Percentiles rank a stretch among this genome's conserved stretches.
These are phyloP conservation scores for Podila verticillata DNA, from an alignment of 192 early-diverging fungal species.

Conservation along the genomic window DNA sequence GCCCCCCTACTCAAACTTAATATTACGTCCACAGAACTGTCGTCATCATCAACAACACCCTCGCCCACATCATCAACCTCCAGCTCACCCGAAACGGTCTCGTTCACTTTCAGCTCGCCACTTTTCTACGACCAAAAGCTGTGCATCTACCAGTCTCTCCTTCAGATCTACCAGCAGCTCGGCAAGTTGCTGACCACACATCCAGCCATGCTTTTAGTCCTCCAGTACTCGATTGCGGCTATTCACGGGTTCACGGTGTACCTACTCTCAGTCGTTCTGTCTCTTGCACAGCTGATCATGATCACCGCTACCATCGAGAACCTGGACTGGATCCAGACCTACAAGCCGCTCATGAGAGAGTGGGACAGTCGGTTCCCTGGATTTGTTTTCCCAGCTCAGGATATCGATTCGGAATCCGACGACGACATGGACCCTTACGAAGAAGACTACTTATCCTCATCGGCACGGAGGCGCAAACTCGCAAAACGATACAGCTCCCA, in stretches of 20 bases:
- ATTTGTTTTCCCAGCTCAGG: conserved; percentile 44
- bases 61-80: conserved; percentile 21
- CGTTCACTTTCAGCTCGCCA: conserved; percentile 36
- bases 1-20: too few species aligned
- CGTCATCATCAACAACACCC: conserved; percentile 4
- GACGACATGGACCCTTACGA: not conserved
- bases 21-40: not conserved
- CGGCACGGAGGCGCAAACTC: not conserved
- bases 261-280: conserved; percentile 32
- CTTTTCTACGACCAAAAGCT: conserved; percentile 48
- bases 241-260: conserved; percentile 34
- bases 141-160: conserved; percentile 29
- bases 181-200: conserved; percentile 11
- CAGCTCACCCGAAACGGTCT: conserved; percentile 10
- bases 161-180: conserved; percentile 15
- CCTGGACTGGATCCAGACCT: conserved; percentile 41
- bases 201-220: conserved; percentile 22
- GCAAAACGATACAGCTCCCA: not conserved
- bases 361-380: conserved; percentile 43
- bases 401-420: conserved; percentile 20
- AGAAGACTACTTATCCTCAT: not conserved
- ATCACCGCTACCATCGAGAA: conserved; percentile 40
- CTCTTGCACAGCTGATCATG: conserved; percentile 37
- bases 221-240: conserved; percentile 39
- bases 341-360: conserved; percentile 40